Percentiles rank a stretch among this genome's conserved stretches.
Evolutionary conservation across 1,139 yeast species (phyloP).

Genomic region (Scheffersomyces quercinus): DNA sequence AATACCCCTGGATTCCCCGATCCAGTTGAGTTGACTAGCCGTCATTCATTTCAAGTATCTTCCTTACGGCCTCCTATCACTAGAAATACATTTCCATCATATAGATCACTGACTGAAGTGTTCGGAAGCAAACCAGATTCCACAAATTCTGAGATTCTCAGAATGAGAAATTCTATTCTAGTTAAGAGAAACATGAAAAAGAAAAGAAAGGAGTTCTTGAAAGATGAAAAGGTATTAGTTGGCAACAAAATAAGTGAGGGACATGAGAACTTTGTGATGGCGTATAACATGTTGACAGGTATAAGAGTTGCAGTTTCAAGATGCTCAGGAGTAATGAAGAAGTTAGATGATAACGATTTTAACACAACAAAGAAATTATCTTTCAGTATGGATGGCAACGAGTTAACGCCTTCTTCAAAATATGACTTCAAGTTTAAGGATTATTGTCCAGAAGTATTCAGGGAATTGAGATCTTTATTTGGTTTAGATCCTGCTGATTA

Average conservation of each 20-base stretch:
- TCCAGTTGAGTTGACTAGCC: conserved; percentile 3
- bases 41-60: conserved; percentile 11
- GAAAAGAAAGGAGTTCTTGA: conserved; percentile 42
- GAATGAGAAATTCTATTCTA: conserved; percentile 44
- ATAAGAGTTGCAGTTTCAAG: conserved; percentile 93
- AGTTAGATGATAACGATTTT: conserved; percentile 71
- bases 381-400: conserved; percentile 86
- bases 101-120: conserved; percentile 5
- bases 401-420: conserved; percentile 86
- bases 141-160: conserved; percentile 39
- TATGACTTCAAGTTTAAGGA: conserved; percentile 97
- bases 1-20: conserved; percentile 5
- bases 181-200: conserved; percentile 44
- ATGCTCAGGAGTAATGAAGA: conserved; percentile 82
- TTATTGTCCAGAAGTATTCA: conserved; percentile 90
- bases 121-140: conserved; percentile 16
- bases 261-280: conserved; percentile 89
- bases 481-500: conserved; percentile 96
- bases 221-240: conserved; percentile 66
- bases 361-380: conserved; percentile 71
- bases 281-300: conserved; percentile 96
- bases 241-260: conserved; percentile 90
- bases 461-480: conserved; percentile 77
- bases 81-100: conserved; percentile 23
- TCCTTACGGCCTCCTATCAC: conserved; percentile 13